Percentiles rank a stretch among this genome's conserved stretches.
Conservation (phyloP, 106 monocot genomes). For the Dendrobium catenatum region DNA sequence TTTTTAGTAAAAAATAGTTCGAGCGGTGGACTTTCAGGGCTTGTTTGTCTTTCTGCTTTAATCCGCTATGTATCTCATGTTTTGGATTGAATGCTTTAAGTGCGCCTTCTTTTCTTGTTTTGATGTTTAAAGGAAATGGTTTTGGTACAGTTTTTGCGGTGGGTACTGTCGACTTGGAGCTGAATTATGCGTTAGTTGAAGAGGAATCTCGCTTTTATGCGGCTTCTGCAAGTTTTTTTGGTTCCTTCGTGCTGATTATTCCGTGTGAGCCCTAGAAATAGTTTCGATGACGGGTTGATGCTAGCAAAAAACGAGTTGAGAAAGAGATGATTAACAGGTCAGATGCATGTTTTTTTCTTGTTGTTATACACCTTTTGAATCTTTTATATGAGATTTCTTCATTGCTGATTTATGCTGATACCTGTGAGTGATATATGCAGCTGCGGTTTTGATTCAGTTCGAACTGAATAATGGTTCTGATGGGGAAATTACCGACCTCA, state of each 20-base stretch:
- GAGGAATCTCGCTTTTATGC: not conserved
- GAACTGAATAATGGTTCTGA: not conserved
- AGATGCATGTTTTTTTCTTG: not conserved
- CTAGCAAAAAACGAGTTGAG: not conserved
- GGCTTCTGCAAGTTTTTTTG: not conserved
- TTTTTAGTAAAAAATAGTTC: not conserved
- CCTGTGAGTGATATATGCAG: not conserved
- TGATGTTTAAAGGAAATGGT: not conserved
- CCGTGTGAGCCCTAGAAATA: not conserved
- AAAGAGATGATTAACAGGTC: not conserved
- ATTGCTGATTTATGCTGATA: not conserved
- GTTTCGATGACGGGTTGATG: not conserved
- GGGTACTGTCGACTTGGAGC: not conserved
- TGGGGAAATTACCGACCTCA: not conserved
- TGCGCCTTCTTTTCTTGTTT: not conserved
- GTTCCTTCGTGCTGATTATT: not conserved
- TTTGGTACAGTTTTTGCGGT: not conserved
- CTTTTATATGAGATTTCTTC: not conserved
- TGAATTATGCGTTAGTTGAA: not conserved
- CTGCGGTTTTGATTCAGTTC: not conserved
- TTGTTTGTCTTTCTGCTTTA: not conserved
- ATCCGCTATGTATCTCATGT: not conserved
- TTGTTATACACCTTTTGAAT: not conserved
- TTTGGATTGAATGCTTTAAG: not conserved
- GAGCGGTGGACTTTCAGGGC: not conserved